Conservation (phyloP, 2,329 filamentous ascomycete genomes). For the Colletotrichum lini region DNA sequence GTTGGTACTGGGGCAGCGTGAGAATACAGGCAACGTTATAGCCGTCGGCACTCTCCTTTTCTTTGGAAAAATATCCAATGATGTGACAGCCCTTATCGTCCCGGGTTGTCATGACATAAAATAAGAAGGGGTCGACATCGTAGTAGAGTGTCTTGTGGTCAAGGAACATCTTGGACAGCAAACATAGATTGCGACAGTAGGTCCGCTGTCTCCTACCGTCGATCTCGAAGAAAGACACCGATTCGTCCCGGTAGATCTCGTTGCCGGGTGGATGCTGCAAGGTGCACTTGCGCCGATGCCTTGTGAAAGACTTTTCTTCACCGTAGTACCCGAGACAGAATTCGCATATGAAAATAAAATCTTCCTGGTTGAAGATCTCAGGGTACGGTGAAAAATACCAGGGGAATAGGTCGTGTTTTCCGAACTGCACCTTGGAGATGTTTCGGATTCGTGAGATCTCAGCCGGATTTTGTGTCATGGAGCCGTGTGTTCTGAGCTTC, state of each 20-base stretch:
- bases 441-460: constrained; percentile 97
- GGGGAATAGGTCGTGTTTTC: constrained; percentile 89
- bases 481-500: constrained; percentile 92
- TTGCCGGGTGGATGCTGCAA: constrained; percentile 95
- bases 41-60: constrained; percentile 95
- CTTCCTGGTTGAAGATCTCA: constrained; percentile 87
- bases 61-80: constrained; percentile 99
- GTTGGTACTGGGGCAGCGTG: constrained; percentile 95
- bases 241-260: constrained; percentile 96
- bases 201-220: constrained; percentile 94
- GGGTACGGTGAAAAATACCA: constrained; percentile 99
- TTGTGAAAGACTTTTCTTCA: constrained; percentile 83
- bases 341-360: constrained; percentile 96
- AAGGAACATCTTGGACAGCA: constrained; percentile 95
- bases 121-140: constrained; percentile 98
- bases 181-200: constrained; percentile 95
- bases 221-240: constrained; percentile 96
- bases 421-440: constrained; percentile 94
- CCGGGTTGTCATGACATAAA: constrained; percentile 96
- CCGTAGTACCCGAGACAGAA: constrained; percentile 96
- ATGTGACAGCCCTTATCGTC: constrained; percentile 93
- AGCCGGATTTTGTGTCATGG: constrained; percentile 98
- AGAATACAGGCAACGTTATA: constrained; percentile 99
- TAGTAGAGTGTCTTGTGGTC: constrained; percentile 99
- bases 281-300: constrained; percentile 91